These are phyloP conservation scores for Fraxinus pennsylvanica DNA, from an alignment of 257 asterid species.

Conservation along the genomic window DNA sequence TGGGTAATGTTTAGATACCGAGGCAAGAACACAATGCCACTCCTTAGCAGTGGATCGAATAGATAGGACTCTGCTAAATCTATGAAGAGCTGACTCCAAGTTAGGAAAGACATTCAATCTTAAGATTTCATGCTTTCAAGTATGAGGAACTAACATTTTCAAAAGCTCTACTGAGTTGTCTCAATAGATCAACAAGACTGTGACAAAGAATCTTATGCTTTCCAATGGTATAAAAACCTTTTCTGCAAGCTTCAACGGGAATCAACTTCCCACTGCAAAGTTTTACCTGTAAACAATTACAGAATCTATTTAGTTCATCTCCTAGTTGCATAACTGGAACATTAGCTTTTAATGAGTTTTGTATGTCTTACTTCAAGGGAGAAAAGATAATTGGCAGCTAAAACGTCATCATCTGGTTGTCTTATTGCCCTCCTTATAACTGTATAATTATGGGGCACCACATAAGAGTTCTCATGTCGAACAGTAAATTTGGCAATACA, in stretches of 20 bases:
- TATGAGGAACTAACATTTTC: slow-evolving; percentile 63
- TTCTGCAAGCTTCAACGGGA: slow-evolving; percentile 66
- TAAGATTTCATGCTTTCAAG: slow-evolving; percentile 28
- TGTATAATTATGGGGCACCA: slow-evolving; percentile 30
- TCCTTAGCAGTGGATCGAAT: not conserved
- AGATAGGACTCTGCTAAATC: not conserved
- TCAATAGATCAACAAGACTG: slow-evolving; percentile 86
- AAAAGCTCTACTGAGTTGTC: slow-evolving; percentile 92
- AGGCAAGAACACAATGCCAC: slow-evolving; percentile 12
- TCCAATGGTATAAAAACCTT: slow-evolving; percentile 75
- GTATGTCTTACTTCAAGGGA: slow-evolving; percentile 70
- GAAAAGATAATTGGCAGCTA: slow-evolving; percentile 66
- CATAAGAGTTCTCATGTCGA: not conserved
- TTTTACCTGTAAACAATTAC: slow-evolving; percentile 63
- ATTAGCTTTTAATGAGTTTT: slow-evolving; percentile 6
- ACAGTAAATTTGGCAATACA: slow-evolving; percentile 1
- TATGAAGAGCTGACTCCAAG: not conserved
- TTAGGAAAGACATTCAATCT: slow-evolving; percentile 1
- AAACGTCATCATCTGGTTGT: slow-evolving; percentile 45
- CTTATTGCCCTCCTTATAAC: slow-evolving; percentile 66
- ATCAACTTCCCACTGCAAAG: slow-evolving; percentile 84
- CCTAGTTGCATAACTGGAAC: not conserved
- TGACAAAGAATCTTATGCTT: slow-evolving; percentile 83
- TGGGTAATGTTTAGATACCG: not conserved
- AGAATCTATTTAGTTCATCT: slow-evolving; percentile 17